Evolutionary conservation across 164 flowering plant species (phyloP).

Genomic region (Berberis vulgaris): DNA sequence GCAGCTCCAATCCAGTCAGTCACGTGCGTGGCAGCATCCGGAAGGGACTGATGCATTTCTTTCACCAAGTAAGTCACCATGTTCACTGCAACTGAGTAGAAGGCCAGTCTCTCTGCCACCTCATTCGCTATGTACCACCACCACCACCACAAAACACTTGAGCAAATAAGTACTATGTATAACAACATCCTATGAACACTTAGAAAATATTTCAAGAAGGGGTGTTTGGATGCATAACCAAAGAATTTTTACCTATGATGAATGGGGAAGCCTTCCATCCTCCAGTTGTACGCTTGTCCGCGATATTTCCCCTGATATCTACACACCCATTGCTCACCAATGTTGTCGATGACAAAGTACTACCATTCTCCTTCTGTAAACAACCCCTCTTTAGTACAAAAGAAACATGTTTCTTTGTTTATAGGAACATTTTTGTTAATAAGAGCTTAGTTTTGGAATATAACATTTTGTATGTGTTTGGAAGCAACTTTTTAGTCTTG

Average conservation of each 20-base stretch:
- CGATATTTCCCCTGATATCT: constrained; percentile 42
- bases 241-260: constrained; percentile 36
- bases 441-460: neutral
- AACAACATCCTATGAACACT: no score
- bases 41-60: constrained; percentile 49
- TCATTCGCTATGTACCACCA: constrained; percentile 40
- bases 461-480: no score
- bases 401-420: neutral
- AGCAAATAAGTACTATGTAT: neutral
- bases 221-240: neutral
- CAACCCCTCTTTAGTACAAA: neutral
- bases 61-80: constrained; percentile 45
- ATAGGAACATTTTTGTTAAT: neutral
- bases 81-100: constrained; percentile 52
- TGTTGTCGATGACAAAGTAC: neutral
- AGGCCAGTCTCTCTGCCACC: constrained; percentile 70
- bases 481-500: no score
- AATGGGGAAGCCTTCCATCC: constrained; percentile 71
- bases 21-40: constrained; percentile 46
- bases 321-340: constrained; percentile 53
- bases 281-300: constrained; percentile 50
- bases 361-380: neutral
- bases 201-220: no score
- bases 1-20: constrained; percentile 66
- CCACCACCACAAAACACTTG: neutral